phyloP scores from a whole-genome alignment of 441 rosid genomes.

The Francoa sonchifolia region DNA sequence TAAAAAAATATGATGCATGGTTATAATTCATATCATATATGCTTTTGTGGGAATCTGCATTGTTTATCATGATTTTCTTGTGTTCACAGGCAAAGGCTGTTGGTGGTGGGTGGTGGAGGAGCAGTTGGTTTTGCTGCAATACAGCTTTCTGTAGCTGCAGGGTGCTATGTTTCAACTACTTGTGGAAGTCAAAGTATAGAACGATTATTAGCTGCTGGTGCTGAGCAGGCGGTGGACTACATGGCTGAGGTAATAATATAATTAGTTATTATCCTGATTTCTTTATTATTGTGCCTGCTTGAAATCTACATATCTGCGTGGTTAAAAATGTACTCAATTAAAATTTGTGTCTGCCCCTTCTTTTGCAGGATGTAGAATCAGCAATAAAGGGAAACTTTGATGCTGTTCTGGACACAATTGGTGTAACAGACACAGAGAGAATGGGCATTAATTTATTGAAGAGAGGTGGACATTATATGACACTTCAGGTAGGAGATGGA shows the following conservation, averaged over 20 bases:
- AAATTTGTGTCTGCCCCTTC: slow-evolving; percentile 6
- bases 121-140: slow-evolving; percentile 91
- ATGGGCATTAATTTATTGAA: slow-evolving; percentile 58
- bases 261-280: slow-evolving; percentile 3
- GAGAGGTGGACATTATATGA: slow-evolving; percentile 89
- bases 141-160: slow-evolving; percentile 69
- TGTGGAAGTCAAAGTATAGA: slow-evolving; percentile 64
- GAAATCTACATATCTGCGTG: background rate
- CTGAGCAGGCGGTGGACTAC: slow-evolving; percentile 84
- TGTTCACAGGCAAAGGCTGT: slow-evolving; percentile 58
- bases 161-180: slow-evolving; percentile 65
- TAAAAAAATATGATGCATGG: too few species aligned
- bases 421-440: slow-evolving; percentile 77
- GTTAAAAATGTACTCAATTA: background rate
- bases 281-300: slow-evolving; percentile 7
- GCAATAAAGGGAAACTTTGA: slow-evolving; percentile 78
- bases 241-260: slow-evolving; percentile 42
- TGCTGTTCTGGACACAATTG: slow-evolving; percentile 91
- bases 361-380: slow-evolving; percentile 57
- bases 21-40: too few species aligned
- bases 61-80: slow-evolving; percentile 8
- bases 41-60: too few species aligned
- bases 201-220: slow-evolving; percentile 60
- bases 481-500: slow-evolving; percentile 52
- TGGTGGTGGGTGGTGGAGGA: slow-evolving; percentile 86